Evolutionary conservation across 106 monocot genomes (phyloP).

Genomic region (Allium fistulosum): DNA sequence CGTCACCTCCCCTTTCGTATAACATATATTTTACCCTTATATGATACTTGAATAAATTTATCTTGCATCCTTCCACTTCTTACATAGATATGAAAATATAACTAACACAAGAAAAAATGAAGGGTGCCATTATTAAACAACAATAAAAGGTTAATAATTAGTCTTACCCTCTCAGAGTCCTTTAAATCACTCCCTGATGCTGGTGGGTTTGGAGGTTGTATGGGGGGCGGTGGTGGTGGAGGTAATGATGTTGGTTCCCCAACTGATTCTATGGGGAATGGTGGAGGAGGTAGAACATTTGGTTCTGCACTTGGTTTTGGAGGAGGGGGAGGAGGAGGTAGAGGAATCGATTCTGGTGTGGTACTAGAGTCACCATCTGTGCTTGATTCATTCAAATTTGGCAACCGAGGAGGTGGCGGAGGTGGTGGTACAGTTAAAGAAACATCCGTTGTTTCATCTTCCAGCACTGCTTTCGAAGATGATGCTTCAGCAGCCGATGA

Average conservation of each 20-base stretch:
- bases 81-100: background rate
- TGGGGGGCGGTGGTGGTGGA: constrained; percentile 54
- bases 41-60: no score
- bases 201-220: constrained; percentile 26
- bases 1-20: no score
- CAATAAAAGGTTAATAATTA: background rate
- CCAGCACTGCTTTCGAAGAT: constrained; percentile 48
- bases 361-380: constrained; percentile 29
- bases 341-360: constrained; percentile 33
- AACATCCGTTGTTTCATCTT: constrained; percentile 21
- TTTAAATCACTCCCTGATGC: constrained; percentile 32
- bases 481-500: constrained; percentile 45
- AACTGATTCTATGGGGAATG: constrained; percentile 41
- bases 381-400: constrained; percentile 23
- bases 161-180: constrained; percentile 36
- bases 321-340: constrained; percentile 60
- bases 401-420: constrained; percentile 65
- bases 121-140: background rate
- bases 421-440: constrained; percentile 47
- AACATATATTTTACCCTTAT: no score
- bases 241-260: constrained; percentile 18
- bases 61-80: no score
- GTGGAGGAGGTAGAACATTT: constrained; percentile 35
- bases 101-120: background rate
- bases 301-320: constrained; percentile 33